A percentile compares a stretch with the other conserved stretches of the same genome.
Evolutionary conservation across 306 rosid genomes (phyloP).

Genomic region (Morella rubra): DNA sequence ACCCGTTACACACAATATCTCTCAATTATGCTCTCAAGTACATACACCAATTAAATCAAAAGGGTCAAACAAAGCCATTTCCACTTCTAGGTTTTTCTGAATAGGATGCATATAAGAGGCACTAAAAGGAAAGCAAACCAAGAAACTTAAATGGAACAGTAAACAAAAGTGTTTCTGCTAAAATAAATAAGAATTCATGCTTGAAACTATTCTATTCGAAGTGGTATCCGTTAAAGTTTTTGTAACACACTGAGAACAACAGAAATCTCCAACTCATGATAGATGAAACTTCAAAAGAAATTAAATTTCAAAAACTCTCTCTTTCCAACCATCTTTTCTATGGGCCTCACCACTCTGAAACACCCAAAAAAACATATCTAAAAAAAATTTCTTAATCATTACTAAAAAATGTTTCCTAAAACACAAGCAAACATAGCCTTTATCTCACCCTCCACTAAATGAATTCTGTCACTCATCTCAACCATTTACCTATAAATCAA

Average conservation of each 20-base stretch:
- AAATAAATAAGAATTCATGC: neutral
- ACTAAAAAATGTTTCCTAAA: no score
- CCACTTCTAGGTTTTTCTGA: neutral
- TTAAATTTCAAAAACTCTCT: no score
- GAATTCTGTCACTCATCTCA: neutral
- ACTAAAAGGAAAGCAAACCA: neutral
- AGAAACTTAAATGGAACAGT: neutral
- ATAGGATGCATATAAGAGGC: neutral
- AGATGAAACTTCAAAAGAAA: no score
- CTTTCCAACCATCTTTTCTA: no score
- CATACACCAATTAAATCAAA: neutral
- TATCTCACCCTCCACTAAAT: neutral
- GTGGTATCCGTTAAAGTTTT: neutral
- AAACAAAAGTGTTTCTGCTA: neutral
- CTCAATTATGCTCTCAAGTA: no score
- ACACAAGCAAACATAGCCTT: no score
- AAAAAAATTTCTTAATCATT: no score
- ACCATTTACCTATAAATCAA: neutral
- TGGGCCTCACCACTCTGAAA: no score
- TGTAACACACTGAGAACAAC: no score
- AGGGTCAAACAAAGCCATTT: neutral
- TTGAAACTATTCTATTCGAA: neutral
- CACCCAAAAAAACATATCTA: no score
- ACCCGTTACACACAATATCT: no score
- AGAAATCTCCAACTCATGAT: no score